Evolutionary conservation across 2,329 filamentous ascomycete species (phyloP), one percentile per base, ranked within the genome.

Genomic region (Botrytis tulipae): DNA sequence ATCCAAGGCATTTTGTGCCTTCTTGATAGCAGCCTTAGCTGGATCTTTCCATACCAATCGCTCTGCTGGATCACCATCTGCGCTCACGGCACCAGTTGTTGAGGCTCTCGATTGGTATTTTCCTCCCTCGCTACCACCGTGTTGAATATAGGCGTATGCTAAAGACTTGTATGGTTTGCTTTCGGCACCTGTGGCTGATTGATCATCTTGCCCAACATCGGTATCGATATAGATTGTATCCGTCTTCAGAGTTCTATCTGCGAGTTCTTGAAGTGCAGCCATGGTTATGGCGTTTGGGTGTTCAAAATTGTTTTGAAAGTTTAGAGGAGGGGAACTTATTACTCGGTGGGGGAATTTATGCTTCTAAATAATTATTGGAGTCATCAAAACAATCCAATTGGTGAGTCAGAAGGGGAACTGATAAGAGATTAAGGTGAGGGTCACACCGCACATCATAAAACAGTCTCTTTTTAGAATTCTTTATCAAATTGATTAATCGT

Each of bases 21-120:
- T 97, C 86, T 97, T 97, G 81, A 94, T 83, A 35, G 93, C 93
- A 74, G 92, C 92, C 85, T 96, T 97, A 75, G 92, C 91, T 32
- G 90, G 92, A 72, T 92, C 90, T 84, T 95, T 95, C 92, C 92
- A 97, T 78, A 90, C 87, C 76, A 91, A 83, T 76, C 89, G 87
- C 71, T 87, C 87, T 71, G 87, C 85, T 76, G 87, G 86, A 79
- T 93, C 92, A 75, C 90, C 90, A 80, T 87, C 87, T 77, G 87
- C 86, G 72, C 84, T 87, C n/a, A 87, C 83, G 35, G 87, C 82
- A 40, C 88, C 89, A 67, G 89, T 91, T 74, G 87, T 85, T 44
- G 90, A 91, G 78, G 92, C 92, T 81, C 91, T 89, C 66, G 87
- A 90, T 76, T 91, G 85, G 83, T 93, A 96, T 78, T 88, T 86